phyloP scores from a whole-genome alignment of 169 alveolate species.

The Theileria luwenshuni region DNA sequence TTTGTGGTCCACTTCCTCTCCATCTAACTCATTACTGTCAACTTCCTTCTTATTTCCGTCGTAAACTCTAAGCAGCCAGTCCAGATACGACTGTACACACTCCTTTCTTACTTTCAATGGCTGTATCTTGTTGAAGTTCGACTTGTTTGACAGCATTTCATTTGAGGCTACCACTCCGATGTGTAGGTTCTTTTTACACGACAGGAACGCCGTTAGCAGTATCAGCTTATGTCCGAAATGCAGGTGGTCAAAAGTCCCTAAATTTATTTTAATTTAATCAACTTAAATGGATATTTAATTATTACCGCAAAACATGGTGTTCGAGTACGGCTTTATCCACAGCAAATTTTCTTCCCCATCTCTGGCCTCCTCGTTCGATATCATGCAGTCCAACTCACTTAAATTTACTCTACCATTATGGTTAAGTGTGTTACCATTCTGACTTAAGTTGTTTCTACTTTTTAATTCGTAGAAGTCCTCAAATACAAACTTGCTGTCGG shows the following conservation, averaged over 20 bases:
- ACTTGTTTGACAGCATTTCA: slow-evolving; percentile 27
- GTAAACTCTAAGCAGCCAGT: background rate
- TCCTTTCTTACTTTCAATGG: background rate
- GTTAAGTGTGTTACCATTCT: no score
- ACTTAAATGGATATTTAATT: background rate
- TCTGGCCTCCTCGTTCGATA: background rate
- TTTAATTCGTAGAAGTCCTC: no score
- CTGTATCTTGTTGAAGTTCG: slow-evolving; percentile 16
- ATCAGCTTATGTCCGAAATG: slow-evolving; percentile 68
- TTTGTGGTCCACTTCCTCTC: background rate
- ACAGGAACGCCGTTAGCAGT: slow-evolving; percentile 44
- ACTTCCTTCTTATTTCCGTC: background rate
- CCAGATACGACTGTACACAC: background rate
- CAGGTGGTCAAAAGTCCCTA: slow-evolving; percentile 59
- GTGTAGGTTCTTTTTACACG: slow-evolving; percentile 24
- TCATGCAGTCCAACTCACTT: no score
- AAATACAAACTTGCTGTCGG: no score
- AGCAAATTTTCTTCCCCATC: background rate
- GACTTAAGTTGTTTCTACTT: no score
- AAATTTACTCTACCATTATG: no score
- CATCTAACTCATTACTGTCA: background rate
- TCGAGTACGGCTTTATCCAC: background rate
- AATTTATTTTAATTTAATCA: background rate
- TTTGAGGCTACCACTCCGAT: slow-evolving; percentile 62
- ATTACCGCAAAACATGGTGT: slow-evolving; percentile 20